These are phyloP conservation scores for Byssochlamys sp. DNA, from an alignment of 2,329 filamentous ascomycete species.

Conservation along the genomic window DNA sequence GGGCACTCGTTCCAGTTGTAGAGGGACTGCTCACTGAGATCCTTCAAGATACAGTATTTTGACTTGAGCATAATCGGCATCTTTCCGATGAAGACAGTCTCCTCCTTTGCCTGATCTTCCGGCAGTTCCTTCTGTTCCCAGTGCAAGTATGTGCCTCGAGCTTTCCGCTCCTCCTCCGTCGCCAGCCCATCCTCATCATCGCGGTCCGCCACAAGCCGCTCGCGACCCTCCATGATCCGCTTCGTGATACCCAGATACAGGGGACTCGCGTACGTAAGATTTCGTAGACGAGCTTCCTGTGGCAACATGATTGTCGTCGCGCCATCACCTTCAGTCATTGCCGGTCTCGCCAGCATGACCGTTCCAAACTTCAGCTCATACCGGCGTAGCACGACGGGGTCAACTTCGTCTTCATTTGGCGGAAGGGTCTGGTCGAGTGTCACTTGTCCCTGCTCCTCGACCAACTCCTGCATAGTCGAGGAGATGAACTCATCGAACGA, in stretches of 20 bases:
- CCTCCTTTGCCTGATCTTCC: conserved; percentile 50
- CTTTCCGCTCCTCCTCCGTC: conserved; percentile 41
- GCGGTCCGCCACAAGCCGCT: conserved; percentile 63
- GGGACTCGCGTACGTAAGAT: conserved; percentile 87
- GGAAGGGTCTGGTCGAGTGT: conserved; percentile 90
- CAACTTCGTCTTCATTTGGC: conserved; percentile 58
- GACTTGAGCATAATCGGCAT: conserved; percentile 97
- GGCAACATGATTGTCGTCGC: conserved; percentile 76
- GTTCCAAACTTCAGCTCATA: conserved; percentile 93
- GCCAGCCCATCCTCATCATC: conserved; percentile 47
- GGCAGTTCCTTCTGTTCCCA: conserved; percentile 38
- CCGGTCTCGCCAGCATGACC: conserved; percentile 77
- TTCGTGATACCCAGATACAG: conserved; percentile 83
- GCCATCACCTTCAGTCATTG: conserved; percentile 87
- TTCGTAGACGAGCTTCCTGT: conserved; percentile 89
- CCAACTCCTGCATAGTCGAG: conserved; percentile 86
- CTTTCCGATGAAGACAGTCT: conserved; percentile 84
- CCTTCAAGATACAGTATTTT: conserved; percentile 81
- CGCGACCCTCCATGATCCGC: conserved; percentile 71
- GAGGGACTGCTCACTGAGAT: conserved; percentile 72
- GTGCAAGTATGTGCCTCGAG: conserved; percentile 33
- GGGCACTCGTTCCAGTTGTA: conserved; percentile 93
- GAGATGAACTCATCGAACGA: conserved; percentile 96
- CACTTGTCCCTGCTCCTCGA: conserved; percentile 82
- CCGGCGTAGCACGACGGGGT: conserved; percentile 73